Evolutionary conservation across 805 yeast species (phyloP), one percentile per base, ranked within the genome.

Genomic region (Metschnikowia lachancei): DNA sequence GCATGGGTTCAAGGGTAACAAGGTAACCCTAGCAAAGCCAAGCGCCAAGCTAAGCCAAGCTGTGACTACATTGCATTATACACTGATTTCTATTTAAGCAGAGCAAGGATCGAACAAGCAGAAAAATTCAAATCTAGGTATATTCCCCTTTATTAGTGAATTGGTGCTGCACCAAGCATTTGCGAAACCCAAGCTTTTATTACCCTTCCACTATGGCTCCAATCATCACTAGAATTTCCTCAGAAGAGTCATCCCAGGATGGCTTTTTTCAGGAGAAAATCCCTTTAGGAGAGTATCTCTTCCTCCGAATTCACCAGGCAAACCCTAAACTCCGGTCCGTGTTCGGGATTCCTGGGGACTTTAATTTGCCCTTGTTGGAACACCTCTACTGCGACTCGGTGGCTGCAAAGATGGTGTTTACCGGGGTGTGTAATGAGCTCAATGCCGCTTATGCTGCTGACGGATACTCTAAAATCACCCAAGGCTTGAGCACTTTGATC

Each of bases 361-460:
- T 82, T 67, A 84, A 85, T 62, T 65, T 85, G 52, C 74, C 76
- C 5, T 67, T 87, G 20, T 67, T 87, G 56, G 96, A 87, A 62
- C 80, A 83, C 58, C 61, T 85, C 38, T 83, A 86, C 57, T 66
- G 77, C 9, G 62, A 61, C 4, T 49, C 63, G 7, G 56, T 68
- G n/a, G 43, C 74, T 66, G 74, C 32, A 60, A 71, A 70, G 8
- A 61, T 67, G 8, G 85, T 54, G 67, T 89, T 95, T 87, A 72
- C 86, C 39, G 96, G 96, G 20, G 80, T 82, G 49, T 87, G 96
- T 69, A 90, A 90, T 61, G 97, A 90, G 68, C 74, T 90, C 53
- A 91, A 90, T 60, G 84, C 94, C 3, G 94, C 95, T 8, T 90
- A 91, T 62, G 82, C 94, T 5, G 91, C 92, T 7, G 97, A 91